Conservation (phyloP, 345 rosid species). For the Triadica sebifera region DNA sequence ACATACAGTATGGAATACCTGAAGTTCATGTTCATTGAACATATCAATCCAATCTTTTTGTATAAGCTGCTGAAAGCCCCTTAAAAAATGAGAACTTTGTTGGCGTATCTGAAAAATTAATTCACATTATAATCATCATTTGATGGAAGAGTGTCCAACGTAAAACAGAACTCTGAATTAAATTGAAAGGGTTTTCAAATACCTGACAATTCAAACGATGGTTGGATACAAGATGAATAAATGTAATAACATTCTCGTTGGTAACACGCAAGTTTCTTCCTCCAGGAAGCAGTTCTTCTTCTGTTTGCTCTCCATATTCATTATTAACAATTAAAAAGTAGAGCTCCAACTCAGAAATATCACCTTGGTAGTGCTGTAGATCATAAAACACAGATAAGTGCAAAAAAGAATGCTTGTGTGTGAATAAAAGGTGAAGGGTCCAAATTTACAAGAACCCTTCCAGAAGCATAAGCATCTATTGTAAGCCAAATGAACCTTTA, state of each 20-base stretch:
- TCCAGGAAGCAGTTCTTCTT: slow-evolving; percentile 88
- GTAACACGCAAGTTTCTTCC: slow-evolving; percentile 78
- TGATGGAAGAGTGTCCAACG: not conserved
- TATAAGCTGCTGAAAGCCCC: slow-evolving; percentile 96
- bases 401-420: not conserved
- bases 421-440: slow-evolving; percentile 2
- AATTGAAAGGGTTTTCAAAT: slow-evolving; percentile 10
- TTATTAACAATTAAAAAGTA: slow-evolving; percentile 91
- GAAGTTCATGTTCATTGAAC: slow-evolving; percentile 98
- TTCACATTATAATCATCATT: slow-evolving; percentile 14
- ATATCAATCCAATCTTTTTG: slow-evolving; percentile 93
- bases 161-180: not conserved
- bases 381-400: not conserved
- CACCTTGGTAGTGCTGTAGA: slow-evolving; percentile 81
- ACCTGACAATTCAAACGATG: slow-evolving; percentile 96
- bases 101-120: slow-evolving; percentile 72
- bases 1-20: slow-evolving; percentile 45
- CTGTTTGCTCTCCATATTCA: slow-evolving; percentile 95
- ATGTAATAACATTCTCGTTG: slow-evolving; percentile 85
- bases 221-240: slow-evolving; percentile 94
- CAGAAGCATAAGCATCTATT: not conserved
- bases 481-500: slow-evolving; percentile 58
- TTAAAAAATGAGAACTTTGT: slow-evolving; percentile 86
- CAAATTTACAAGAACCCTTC: slow-evolving; percentile 1
- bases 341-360: slow-evolving; percentile 77